These are phyloP conservation scores for Tricholoma matsutake DNA, from an alignment of 768 basidiomycete genomes.

Conservation along the genomic window DNA sequence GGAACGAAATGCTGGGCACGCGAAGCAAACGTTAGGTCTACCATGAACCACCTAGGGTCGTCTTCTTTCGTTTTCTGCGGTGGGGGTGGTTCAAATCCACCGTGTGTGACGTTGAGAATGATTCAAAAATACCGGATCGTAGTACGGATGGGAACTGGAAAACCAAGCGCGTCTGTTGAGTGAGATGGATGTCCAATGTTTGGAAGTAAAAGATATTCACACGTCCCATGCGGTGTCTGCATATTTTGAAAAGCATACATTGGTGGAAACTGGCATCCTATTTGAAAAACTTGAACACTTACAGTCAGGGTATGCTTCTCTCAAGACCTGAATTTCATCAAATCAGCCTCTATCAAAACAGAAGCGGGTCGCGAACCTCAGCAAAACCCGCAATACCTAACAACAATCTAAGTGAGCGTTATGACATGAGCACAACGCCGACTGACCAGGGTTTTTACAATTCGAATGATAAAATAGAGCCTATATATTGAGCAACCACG, in stretches of 20 bases:
- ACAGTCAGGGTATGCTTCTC: slow-evolving; percentile 91
- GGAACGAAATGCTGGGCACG: slow-evolving; percentile 75
- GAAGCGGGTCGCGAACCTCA: slow-evolving; percentile 44
- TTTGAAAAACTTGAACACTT: slow-evolving; percentile 26
- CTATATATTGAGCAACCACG: slow-evolving; percentile 30
- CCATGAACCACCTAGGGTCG: slow-evolving; percentile 92
- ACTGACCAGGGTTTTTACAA: slow-evolving; percentile 73
- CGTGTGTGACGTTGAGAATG: not conserved
- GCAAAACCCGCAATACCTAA: slow-evolving; percentile 80
- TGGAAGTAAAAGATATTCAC: slow-evolving; percentile 38
- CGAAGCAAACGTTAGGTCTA: slow-evolving; percentile 66
- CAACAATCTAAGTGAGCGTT: not conserved
- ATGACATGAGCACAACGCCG: not conserved
- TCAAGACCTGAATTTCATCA: slow-evolving; percentile 54
- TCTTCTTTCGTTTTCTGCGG: slow-evolving; percentile 71
- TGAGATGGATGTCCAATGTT: not conserved
- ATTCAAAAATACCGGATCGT: slow-evolving; percentile 48
- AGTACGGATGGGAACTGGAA: slow-evolving; percentile 70
- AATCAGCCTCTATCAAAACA: slow-evolving; percentile 2
- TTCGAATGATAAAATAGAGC: slow-evolving; percentile 88
- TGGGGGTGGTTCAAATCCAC: not conserved
- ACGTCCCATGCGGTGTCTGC: slow-evolving; percentile 89
- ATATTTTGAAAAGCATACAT: slow-evolving; percentile 5
- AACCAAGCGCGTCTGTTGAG: slow-evolving; percentile 5
- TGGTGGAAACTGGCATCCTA: not conserved